Percentiles rank a stretch among this genome's conserved stretches.
These are phyloP conservation scores for Colletotrichum endophyticum DNA, from an alignment of 2,329 filamentous ascomycete species.

Conservation along the genomic window DNA sequence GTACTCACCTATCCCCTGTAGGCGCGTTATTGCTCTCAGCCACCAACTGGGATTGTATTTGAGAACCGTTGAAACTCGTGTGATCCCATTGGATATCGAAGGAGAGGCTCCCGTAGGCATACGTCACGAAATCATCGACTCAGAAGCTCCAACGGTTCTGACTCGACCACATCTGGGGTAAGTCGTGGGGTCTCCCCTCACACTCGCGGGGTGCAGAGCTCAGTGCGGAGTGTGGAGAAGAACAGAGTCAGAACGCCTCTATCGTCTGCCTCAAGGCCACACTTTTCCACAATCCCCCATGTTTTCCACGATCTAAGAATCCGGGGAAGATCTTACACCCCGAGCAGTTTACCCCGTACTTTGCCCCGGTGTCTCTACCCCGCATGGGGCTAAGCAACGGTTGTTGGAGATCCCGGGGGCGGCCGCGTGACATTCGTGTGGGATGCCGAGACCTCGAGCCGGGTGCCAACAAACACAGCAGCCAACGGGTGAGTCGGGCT, in stretches of 20 bases:
- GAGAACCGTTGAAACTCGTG: neutral
- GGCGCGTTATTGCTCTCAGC: neutral
- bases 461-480: neutral
- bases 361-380: neutral
- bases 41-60: neutral
- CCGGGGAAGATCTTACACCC: neutral
- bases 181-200: neutral
- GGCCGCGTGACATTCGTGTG: neutral
- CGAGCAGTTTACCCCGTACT: neutral
- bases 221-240: neutral
- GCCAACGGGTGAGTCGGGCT: neutral
- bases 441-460: neutral
- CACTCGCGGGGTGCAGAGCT: neutral
- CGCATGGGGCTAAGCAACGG: neutral
- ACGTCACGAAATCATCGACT: neutral
- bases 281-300: neutral
- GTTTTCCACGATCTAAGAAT: neutral
- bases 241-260: neutral
- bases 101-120: neutral
- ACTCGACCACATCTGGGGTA: constrained; percentile 1
- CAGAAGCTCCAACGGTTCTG: neutral
- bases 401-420: neutral
- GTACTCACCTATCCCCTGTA: neutral
- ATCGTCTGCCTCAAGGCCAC: neutral
- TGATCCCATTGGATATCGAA: neutral